Percentiles rank a stretch among this genome's conserved stretches.
Conservation (phyloP, 108 stramenopile genomes). For the Chaetoceros muelleri region DNA sequence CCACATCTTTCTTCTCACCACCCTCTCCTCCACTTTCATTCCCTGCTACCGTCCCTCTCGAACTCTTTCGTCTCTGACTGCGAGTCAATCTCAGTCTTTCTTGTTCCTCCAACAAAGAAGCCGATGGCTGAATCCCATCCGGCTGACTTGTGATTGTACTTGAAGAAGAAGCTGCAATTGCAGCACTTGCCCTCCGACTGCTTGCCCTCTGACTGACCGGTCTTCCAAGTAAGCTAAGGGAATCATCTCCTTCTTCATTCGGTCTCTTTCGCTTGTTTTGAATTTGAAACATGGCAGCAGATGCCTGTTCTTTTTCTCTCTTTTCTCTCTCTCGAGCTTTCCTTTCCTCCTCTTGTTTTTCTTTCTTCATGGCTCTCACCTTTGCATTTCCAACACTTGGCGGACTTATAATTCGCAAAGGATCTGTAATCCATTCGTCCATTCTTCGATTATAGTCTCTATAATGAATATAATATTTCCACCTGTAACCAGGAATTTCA, state of each 20-base stretch:
- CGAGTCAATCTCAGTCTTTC: slow-evolving; percentile 9
- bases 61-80: slow-evolving; percentile 11
- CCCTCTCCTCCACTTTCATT: slow-evolving; percentile 3
- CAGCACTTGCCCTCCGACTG: slow-evolving; percentile 1
- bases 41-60: slow-evolving; percentile 6
- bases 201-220: not conserved
- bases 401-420: slow-evolving; percentile 65
- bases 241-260: slow-evolving; percentile 24
- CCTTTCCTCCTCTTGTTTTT: slow-evolving; percentile 36
- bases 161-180: not conserved
- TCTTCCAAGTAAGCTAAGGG: too few species aligned
- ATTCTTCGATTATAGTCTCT: slow-evolving; percentile 94
- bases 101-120: not conserved
- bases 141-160: not conserved
- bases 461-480: slow-evolving; percentile 96
- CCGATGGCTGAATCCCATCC: not conserved
- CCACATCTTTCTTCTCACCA: slow-evolving; percentile 12
- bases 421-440: slow-evolving; percentile 92
- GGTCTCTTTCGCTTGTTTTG: slow-evolving; percentile 25
- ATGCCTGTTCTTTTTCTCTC: slow-evolving; percentile 25
- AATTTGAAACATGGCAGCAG: slow-evolving; percentile 11
- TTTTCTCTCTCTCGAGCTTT: slow-evolving; percentile 23
- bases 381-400: slow-evolving; percentile 78
- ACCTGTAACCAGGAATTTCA: slow-evolving; percentile 9
- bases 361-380: slow-evolving; percentile 57